These are phyloP conservation scores for Peronospora farinosa DNA, from an alignment of 352 stramenopile genomes.

Conservation along the genomic window DNA sequence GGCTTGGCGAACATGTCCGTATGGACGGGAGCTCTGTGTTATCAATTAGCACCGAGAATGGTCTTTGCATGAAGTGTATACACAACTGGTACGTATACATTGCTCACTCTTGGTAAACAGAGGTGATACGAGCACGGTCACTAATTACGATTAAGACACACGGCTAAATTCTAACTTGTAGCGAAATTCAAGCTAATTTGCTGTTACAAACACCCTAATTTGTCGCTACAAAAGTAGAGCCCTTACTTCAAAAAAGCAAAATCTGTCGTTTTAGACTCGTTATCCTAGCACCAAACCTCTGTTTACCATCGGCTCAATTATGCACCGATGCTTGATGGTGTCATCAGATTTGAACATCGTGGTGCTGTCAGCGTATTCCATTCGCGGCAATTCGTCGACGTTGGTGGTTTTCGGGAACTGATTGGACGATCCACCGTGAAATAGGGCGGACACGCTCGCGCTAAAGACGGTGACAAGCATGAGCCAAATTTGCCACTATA, in stretches of 20 bases:
- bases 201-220: no score
- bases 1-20: no score
- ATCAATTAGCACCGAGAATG: no score
- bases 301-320: not conserved
- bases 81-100: no score
- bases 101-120: no score
- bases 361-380: slow-evolving; percentile 17
- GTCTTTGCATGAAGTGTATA: no score
- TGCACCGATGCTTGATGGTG: slow-evolving; percentile 11
- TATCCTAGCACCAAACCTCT: not conserved
- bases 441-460: slow-evolving; percentile 16
- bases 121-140: no score
- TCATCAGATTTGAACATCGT: slow-evolving; percentile 13
- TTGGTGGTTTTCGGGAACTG: slow-evolving; percentile 16
- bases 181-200: no score
- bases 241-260: not conserved
- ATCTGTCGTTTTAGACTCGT: not conserved
- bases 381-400: slow-evolving; percentile 21
- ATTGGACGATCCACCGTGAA: slow-evolving; percentile 20
- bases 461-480: slow-evolving; percentile 3
- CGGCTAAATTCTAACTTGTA: no score
- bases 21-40: no score
- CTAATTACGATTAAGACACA: no score
- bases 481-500: slow-evolving; percentile 9
- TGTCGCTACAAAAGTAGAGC: no score